Evolutionary conservation across 2,329 filamentous ascomycete genomes (phyloP), one percentile per base, ranked within the genome.

Genomic region (Grosmannia huntii): DNA sequence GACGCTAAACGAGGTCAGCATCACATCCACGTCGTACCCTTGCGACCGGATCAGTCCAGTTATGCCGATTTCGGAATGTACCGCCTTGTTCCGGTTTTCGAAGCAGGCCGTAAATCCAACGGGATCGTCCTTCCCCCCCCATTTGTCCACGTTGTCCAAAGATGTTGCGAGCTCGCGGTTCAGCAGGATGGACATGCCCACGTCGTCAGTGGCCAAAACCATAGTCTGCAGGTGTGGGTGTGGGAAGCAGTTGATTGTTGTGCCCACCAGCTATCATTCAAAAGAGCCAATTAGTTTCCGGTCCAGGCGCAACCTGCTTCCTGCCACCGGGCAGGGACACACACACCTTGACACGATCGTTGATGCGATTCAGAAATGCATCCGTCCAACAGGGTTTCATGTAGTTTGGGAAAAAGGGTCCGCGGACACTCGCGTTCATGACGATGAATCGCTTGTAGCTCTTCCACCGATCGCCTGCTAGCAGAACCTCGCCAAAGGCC

Each of bases 401-500:
- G 67, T 67, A 72, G 44, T 64, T 63, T 2, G 70, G 71, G 19
- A 72, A 57, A 60, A 72, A 72, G 0, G 71, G 71, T 0, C 71
- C 71, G n/a, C 70, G 64, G 11, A 72, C 62, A 55, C 65, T 68
- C 6, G 70, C 65, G 56, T 70, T 70, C 51, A 73, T 60, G 12
- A 66, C 66, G 59, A 73, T 66, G 63, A 73, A 73, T 21, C 64
- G 66, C 41, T 63, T 65, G 64, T 72, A 72, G 44, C 64, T 62
- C 60, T 65, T 68, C 64, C 69, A 70, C 28, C 71, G 64, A 46
- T 64, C 64, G 23, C 66, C 64, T 4, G 64, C 54, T 16, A 64
- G 64, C 53, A 73, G 64, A 1, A 72, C 66, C 62, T 72, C 69
- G 23, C 68, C 69, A 58, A 66, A 65, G 2, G 67, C 68, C 44